Base-by-base conservation (phyloP, 306 rosid species). In the Vigna reflexopilosa region DNA sequence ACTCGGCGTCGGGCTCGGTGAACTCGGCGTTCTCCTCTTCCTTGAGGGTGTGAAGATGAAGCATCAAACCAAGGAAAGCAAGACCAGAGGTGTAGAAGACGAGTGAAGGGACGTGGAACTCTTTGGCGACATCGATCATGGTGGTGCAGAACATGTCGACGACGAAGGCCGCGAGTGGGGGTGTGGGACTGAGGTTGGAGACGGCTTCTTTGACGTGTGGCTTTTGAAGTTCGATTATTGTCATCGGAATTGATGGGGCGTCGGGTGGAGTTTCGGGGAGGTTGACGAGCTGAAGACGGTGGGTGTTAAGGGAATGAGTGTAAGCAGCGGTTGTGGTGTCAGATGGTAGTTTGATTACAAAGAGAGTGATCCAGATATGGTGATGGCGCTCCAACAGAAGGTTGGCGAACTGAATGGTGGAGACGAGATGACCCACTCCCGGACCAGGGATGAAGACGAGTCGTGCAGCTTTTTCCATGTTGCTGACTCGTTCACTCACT, bases 131-230 rank as follows among this genome's bases (percentile, higher is more conserved):
- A 13, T 91, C 91, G 3, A 77, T 80, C 87, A 89, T 77, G 42
- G 83, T 4, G 1, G 89, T 76, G 52, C 87, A 91, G 70, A 88
- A 78, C 93, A 90, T 84, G 87, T 91, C 94, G 1, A 91, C 40
- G 11, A 91, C 80, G 14, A 91, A 84, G 2, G 89, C 94, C 8
- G 86, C 86, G 10, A 90, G 84, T 22, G 50, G 55, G 0, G 83
- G 62, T 6, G 50, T 49, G 4, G 74, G 49, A 0, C 48, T 11
- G 63, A 76, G 83, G 17, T 74, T 48, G 44, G 77, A 36, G 16
- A 83, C 80, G 4, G 52, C 79, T 67, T 81, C 22, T 77, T 22
- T 81, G 59, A 87, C 78, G 20, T 58, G 30, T n/a, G 80, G 65
- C 42, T 78, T 83, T 12, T 81, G 83, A 45, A 7, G 19, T 13